These are phyloP conservation scores for Maudiozyma barnettii DNA, from an alignment of 805 yeast species.

Conservation along the genomic window DNA sequence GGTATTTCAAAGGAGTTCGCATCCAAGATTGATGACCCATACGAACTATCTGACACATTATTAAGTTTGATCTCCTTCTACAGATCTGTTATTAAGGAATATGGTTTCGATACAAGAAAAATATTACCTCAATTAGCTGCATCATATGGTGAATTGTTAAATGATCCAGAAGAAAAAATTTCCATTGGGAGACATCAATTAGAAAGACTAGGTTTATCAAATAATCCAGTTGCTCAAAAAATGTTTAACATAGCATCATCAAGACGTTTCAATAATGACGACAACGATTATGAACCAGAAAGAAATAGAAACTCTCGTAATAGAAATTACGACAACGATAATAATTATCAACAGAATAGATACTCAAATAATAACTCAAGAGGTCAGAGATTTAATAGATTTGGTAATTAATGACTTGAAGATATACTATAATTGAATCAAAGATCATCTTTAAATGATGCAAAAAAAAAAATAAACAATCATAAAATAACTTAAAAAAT, in stretches of 20 bases:
- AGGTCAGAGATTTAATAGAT: neutral
- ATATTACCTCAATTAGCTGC: constrained; percentile 17
- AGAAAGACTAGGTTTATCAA: constrained; percentile 19
- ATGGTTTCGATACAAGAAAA: constrained; percentile 22
- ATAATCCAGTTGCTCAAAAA: constrained; percentile 13
- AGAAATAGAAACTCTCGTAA: neutral
- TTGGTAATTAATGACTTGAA: neutral
- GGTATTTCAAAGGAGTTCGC: constrained; percentile 23
- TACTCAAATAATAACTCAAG: constrained; percentile 1
- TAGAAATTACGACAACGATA: neutral
- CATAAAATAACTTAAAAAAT: too few species aligned
- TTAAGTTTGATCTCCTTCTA: constrained; percentile 31
- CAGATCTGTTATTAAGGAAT: constrained; percentile 27
- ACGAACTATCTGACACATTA: constrained; percentile 25
- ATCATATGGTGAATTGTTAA: constrained; percentile 18
- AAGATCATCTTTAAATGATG: too few species aligned
- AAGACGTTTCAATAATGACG: neutral
- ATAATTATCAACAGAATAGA: neutral
- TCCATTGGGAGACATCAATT: constrained; percentile 13
- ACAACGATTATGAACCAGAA: neutral
- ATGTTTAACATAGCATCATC: constrained; percentile 14
- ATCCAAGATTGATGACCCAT: constrained; percentile 12
- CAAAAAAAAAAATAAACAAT: too few species aligned
- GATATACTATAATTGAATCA: too few species aligned
- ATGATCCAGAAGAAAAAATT: constrained; percentile 18